Evolutionary conservation across 192 early-diverging fungal species (phyloP).

Genomic region (Entomortierella parvispora): DNA sequence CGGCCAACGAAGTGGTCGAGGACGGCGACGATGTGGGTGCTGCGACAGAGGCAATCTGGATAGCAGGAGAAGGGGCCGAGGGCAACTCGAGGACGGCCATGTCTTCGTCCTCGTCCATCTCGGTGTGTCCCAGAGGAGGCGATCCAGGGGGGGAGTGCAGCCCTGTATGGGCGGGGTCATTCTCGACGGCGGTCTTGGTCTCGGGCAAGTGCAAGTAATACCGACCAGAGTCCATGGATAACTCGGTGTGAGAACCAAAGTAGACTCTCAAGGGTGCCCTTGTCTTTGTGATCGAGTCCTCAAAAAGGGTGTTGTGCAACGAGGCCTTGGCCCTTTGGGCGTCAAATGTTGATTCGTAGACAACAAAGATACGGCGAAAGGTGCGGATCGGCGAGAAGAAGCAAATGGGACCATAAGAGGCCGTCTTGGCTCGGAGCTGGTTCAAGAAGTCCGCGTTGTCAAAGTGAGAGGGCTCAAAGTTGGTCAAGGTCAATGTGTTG

Average conservation of each 20-base stretch:
- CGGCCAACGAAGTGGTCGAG: constrained; percentile 7
- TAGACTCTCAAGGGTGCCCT: constrained; percentile 31
- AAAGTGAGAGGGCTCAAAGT: constrained; percentile 56
- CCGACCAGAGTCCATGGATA: constrained; percentile 32
- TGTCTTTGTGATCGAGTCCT: no score
- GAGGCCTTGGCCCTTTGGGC: constrained; percentile 54
- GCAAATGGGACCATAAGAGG: constrained; percentile 56
- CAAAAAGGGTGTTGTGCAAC: constrained; percentile 52
- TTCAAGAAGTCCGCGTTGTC: constrained; percentile 26
- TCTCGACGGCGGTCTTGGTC: background rate
- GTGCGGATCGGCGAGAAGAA: constrained; percentile 63
- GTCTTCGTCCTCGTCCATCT: constrained; percentile 22
- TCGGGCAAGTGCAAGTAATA: constrained; percentile 49
- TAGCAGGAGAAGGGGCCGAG: background rate
- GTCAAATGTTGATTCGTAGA: constrained; percentile 56
- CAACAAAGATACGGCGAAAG: constrained; percentile 63
- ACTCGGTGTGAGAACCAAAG: constrained; percentile 25
- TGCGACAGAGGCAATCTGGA: background rate
- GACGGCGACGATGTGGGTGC: background rate
- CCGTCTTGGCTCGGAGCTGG: constrained; percentile 50
- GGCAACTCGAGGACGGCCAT: constrained; percentile 9
- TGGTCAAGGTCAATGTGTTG: constrained; percentile 64
- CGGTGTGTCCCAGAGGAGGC: constrained; percentile 33
- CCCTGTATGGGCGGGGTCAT: background rate
- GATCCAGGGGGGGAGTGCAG: constrained; percentile 42